Conservation (phyloP, 306 rosid genomes). For the Cyclanthera cordifolia region DNA sequence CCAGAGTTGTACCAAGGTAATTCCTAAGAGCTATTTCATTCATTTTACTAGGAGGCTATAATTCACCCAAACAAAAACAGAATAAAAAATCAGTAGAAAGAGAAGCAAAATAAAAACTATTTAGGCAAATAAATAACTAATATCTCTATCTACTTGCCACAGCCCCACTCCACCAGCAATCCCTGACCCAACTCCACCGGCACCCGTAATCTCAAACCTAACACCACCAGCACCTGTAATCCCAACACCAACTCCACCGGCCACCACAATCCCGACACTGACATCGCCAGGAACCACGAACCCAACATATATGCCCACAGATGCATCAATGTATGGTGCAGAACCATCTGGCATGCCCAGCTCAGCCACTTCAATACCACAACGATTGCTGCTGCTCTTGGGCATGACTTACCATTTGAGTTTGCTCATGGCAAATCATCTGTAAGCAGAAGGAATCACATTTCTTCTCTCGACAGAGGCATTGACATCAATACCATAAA, state of each 20-base stretch:
- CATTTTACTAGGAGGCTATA: conserved; percentile 7
- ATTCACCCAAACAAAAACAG: not conserved
- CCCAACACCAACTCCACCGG: conserved; percentile 20
- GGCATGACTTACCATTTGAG: conserved; percentile 34
- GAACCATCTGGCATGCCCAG: conserved; percentile 63
- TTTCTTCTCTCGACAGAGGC: conserved; percentile 14
- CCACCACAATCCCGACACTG: conserved; percentile 21
- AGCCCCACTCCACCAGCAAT: conserved; percentile 30
- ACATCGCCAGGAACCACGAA: conserved; percentile 22
- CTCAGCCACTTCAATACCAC: conserved; percentile 33
- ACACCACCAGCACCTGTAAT: conserved; percentile 3
- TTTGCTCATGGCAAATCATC: conserved; percentile 25
- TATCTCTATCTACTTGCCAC: conserved; percentile 10
- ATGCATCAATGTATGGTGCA: conserved; percentile 43
- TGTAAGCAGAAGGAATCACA: conserved; percentile 28
- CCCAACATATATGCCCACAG: conserved; percentile 43
- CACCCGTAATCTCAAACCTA: conserved; percentile 12
- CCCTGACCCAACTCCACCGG: conserved; percentile 12
- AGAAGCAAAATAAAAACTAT: not conserved
- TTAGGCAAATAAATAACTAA: not conserved
- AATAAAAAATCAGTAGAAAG: not conserved
- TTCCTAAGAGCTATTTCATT: conserved; percentile 12
- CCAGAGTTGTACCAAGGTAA: conserved; percentile 47
- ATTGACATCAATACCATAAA: conserved; percentile 15
- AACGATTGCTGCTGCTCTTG: conserved; percentile 26